Base-by-base conservation (phyloP, 805 yeast genomes). In the Candida pini region DNA sequence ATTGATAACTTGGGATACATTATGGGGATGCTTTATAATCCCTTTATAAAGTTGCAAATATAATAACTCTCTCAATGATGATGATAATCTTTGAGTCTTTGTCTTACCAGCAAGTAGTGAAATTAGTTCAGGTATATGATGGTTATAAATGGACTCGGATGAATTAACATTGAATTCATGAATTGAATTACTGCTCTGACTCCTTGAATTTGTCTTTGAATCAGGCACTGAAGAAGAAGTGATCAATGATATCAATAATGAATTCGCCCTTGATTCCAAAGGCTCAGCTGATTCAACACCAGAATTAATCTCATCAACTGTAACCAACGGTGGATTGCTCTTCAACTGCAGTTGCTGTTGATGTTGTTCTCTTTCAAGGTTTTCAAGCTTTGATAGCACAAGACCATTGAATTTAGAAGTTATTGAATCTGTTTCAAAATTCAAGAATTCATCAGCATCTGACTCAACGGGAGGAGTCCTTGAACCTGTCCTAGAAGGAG, bases 31-130 rank as follows among this genome's bases (percentile, higher is more conserved):
- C 29, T 63, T 59, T 5, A 68, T 68, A 22, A 68, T 59, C 50
- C 72, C 53, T 38, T 68, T 68, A 45, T 65, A 71, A 31, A 74
- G 54, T 49, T 74, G 77, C 6, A 72, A 74, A 40, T 72, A 51
- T 18, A 74, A 56, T 40, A 70, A 44, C 44, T 73, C 77, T 37
- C 78, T 52, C 7, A 73, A 65, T 23, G 52, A 58, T 1, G 73
- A 57, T 23, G 72, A 64, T 4, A 74, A 70, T 37, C 64, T 67
- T 13, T 66, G 57, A 37, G 78, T 48, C 0, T 72, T 53, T 26
- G 54, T 50, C 3, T 54, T 51, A 25, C 54, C 50, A 3, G 54
- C 49, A 41, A 73, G 58, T 1, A 76, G 65, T 9, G 48, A 38
- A 6, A 74, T 63, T 21, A 74, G 63, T 31, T 73, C 76, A 22